These are phyloP conservation scores for Aspergillus awamori DNA, from an alignment of 2,329 filamentous ascomycete genomes.

Conservation along the genomic window DNA sequence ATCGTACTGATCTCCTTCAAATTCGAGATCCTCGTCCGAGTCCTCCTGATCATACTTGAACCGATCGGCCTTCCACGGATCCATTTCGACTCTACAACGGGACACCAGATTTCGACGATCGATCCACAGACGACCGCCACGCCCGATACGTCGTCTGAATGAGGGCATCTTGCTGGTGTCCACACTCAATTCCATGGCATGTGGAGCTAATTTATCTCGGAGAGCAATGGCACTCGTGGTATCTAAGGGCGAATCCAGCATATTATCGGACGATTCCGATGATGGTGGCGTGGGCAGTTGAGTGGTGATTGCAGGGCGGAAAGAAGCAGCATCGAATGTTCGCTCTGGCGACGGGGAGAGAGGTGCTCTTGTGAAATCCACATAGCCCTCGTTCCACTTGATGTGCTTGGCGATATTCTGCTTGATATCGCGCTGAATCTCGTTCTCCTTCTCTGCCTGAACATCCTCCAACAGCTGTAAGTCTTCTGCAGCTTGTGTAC, in stretches of 20 bases:
- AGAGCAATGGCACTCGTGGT: conserved; percentile 34
- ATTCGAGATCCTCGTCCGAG: conserved; percentile 73
- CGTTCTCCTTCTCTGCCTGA: conserved; percentile 77
- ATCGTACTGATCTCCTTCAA: conserved; percentile 72
- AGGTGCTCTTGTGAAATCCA: conserved; percentile 84
- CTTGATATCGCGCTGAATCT: conserved; percentile 80
- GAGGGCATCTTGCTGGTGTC: conserved; percentile 58
- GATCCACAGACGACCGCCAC: conserved; percentile 82
- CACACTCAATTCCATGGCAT: conserved; percentile 48
- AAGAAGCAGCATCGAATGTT: conserved; percentile 64
- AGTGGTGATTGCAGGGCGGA: conserved; percentile 68
- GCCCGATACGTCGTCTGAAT: conserved; percentile 81
- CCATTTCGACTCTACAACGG: conserved; percentile 51
- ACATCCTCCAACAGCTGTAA: conserved; percentile 76
- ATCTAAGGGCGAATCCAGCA: conserved; percentile 43
- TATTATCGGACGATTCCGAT: conserved; percentile 51
- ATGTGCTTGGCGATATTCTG: conserved; percentile 84
- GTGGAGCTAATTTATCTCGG: conserved; percentile 44
- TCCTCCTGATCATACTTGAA: conserved; percentile 90
- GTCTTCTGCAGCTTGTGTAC: conserved; percentile 77
- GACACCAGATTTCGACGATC: conserved; percentile 74
- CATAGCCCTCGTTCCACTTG: conserved; percentile 86
- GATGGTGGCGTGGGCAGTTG: conserved; percentile 61
- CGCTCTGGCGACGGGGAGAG: conserved; percentile 76
- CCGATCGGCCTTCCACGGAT: conserved; percentile 62